Conservation (phyloP, 1,284 basidiomycete species). For the Microbotryum violaceum region DNA sequence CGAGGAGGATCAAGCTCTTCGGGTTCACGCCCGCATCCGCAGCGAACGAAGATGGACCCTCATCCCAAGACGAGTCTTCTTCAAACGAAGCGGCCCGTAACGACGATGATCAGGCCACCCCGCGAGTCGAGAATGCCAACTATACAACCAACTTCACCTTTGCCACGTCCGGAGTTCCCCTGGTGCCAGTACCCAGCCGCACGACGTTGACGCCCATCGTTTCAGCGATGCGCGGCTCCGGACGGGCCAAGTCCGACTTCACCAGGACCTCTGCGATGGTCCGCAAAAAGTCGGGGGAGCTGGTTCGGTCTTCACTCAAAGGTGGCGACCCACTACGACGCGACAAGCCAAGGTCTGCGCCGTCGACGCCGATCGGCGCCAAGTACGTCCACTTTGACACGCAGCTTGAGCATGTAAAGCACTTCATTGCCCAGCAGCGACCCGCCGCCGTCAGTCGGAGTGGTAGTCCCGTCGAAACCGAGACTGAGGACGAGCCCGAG, state of each 20-base stretch:
- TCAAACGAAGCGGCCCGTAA: neutral
- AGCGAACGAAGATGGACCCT: constrained; percentile 10
- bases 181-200: constrained; percentile 11
- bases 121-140: neutral
- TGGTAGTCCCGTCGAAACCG: constrained; percentile 76
- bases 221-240: constrained; percentile 3
- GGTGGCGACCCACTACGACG: constrained; percentile 44
- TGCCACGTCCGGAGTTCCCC: neutral
- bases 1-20: constrained; percentile 9
- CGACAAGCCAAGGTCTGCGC: constrained; percentile 50
- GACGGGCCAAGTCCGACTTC: constrained; percentile 13
- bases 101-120: neutral
- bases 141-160: constrained; percentile 4
- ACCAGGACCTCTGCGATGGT: constrained; percentile 43
- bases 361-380: constrained; percentile 58
- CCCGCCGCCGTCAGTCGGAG: constrained; percentile 85
- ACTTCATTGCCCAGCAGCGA: constrained; percentile 88
- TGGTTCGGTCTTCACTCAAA: constrained; percentile 86
- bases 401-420: constrained; percentile 82
- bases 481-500: constrained; percentile 52
- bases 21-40: constrained; percentile 13
- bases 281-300: constrained; percentile 86
- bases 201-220: constrained; percentile 1
- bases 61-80: constrained; percentile 21
- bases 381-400: constrained; percentile 91